Base-by-base conservation (phyloP, 441 rosid genomes). In the Cnidoscolus chayamansa region DNA sequence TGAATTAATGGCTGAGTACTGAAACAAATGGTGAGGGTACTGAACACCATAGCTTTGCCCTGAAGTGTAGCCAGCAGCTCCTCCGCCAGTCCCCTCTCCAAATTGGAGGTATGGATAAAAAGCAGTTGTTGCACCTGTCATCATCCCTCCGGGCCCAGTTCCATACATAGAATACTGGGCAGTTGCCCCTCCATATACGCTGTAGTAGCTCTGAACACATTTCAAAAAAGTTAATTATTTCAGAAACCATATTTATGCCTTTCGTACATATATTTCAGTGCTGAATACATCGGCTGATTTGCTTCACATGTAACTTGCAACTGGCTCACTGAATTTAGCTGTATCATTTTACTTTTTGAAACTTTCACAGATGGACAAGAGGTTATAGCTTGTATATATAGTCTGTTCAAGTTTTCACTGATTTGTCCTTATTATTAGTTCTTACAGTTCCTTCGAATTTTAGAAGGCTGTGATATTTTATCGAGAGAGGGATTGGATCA, bases 161-260 rank as follows among this genome's bases (percentile, higher is more conserved):
- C 96, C 88, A 73, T 90, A 91, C 84, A 93, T 70, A 8, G 93
- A 90, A 70, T 85, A 91, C 77, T 93, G 97, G 12, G 88, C 85
- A 48, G 87, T 68, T 72, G 88, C 86, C 35, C 97, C 97, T 70
- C 98, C 98, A 72, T 93, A 93, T 37, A 89, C 83, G 68, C 76
- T 82, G 72, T 93, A 93, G 83, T 88, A 94, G 88, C 89, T 87
- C 98, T 91, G 88, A 10, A 67, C 37, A 45, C 20, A 69, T 30
- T 58, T 31, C 63, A 59, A 13, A 59, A 15, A 30, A 4, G 30
- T 2, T 57, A 20, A 55, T 17, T 35, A 63, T 19, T 20, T 10
- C 16, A 58, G 48, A 51, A 20, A 9, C 35, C 31, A 10, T 2
- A 50, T 9, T 48, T 48, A 9, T 12, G 51, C 11, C 51, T 48